These are phyloP conservation scores for Pyrrhoderma lamaoense DNA, from an alignment of 1,284 basidiomycete genomes.

Conservation along the genomic window DNA sequence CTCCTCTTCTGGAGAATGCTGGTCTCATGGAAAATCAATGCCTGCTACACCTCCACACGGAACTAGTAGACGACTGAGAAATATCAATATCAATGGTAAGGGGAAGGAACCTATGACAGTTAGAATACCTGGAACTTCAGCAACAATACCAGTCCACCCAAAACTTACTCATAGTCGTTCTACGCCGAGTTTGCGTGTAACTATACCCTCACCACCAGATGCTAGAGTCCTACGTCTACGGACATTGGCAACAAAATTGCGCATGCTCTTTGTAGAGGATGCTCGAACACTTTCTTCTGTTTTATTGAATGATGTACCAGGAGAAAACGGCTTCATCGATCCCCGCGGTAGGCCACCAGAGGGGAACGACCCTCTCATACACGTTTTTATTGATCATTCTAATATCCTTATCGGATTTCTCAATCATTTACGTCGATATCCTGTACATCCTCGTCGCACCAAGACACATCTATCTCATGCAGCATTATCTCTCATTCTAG, in stretches of 20 bases:
- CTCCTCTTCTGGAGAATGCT: conserved; percentile 15
- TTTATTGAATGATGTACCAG: conserved; percentile 16
- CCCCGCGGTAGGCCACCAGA: conserved; percentile 42
- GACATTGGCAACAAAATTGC: conserved; percentile 24
- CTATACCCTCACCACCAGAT: conserved; percentile 24
- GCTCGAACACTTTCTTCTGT: conserved; percentile 35
- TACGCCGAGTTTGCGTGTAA: conserved; percentile 15
- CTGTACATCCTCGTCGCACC: conserved; percentile 28
- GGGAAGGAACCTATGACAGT: conserved; percentile 13
- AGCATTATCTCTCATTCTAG: conserved; percentile 61
- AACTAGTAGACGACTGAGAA: conserved; percentile 8
- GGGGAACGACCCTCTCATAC: conserved; percentile 54
- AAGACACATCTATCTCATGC: conserved; percentile 56
- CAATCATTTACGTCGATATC: conserved; percentile 51
- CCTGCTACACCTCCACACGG: conserved; percentile 16
- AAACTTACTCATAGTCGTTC: conserved; percentile 17
- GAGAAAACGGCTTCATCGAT: conserved; percentile 27
- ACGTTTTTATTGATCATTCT: conserved; percentile 85
- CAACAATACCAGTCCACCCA: conserved; percentile 10
- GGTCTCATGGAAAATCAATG: conserved; percentile 16
- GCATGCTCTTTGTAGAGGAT: conserved; percentile 25
- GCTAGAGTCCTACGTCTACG: conserved; percentile 33
- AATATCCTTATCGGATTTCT: conserved; percentile 79
- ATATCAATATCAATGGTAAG: conserved; percentile 8
- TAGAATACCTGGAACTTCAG: conserved; percentile 9